These are phyloP conservation scores for Metschnikowia sp. DNA, from an alignment of 805 yeast species.

Conservation along the genomic window DNA sequence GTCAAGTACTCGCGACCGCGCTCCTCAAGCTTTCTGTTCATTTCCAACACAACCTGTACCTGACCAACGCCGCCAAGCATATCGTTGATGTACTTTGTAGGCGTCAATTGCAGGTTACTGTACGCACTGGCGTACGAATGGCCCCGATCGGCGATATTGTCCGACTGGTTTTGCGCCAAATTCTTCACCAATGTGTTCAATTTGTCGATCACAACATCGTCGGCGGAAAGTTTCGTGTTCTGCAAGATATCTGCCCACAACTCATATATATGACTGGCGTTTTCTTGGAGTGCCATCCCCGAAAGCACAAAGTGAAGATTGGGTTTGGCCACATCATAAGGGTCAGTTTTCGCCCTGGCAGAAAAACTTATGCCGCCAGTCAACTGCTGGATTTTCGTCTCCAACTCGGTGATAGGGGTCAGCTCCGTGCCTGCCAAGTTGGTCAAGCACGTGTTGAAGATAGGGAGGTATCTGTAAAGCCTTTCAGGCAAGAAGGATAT, in stretches of 20 bases:
- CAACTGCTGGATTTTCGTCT: slow-evolving; percentile 72
- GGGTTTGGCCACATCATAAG: slow-evolving; percentile 45
- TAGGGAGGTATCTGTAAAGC: slow-evolving; percentile 65
- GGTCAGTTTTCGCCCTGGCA: slow-evolving; percentile 53
- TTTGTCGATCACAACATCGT: slow-evolving; percentile 50
- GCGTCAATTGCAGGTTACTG: slow-evolving; percentile 62
- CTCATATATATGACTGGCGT: slow-evolving; percentile 56
- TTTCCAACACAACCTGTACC: slow-evolving; percentile 60
- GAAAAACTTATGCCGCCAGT: slow-evolving; percentile 85
- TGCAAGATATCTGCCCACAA: slow-evolving; percentile 67
- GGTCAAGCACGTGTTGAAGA: slow-evolving; percentile 76
- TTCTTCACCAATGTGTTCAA: slow-evolving; percentile 69
- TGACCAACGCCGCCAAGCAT: slow-evolving; percentile 73
- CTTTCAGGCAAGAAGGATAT: slow-evolving; percentile 58
- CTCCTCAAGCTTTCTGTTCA: slow-evolving; percentile 48
- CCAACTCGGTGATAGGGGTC: slow-evolving; percentile 74
- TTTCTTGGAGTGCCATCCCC: slow-evolving; percentile 69
- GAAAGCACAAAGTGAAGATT: slow-evolving; percentile 53
- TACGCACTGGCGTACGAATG: slow-evolving; percentile 75
- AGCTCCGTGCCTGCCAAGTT: slow-evolving; percentile 75
- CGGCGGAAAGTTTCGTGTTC: slow-evolving; percentile 63
- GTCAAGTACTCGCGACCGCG: slow-evolving; percentile 33
- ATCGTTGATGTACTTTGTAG: slow-evolving; percentile 60
- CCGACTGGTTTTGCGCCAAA: slow-evolving; percentile 71
- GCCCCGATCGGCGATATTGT: slow-evolving; percentile 81